A percentile compares a stretch with the other conserved stretches of the same genome.
Conservation (phyloP, 306 rosid species). For the Sesbania bispinosa region DNA sequence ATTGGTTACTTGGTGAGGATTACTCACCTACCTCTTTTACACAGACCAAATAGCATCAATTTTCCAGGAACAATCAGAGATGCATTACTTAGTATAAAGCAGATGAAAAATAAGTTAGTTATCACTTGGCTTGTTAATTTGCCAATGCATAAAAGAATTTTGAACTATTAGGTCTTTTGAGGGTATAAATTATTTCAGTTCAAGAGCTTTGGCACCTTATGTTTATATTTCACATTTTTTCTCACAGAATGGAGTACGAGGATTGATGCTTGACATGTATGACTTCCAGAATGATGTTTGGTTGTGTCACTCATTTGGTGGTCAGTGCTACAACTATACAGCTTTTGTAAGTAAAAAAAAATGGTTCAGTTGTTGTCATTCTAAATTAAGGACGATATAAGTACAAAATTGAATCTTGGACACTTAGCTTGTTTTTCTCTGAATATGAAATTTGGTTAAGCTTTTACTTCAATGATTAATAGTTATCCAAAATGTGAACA, state of each 20-base stretch:
- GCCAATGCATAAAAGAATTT: neutral
- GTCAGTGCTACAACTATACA: conserved; percentile 79
- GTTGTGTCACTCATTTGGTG: conserved; percentile 82
- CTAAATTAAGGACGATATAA: neutral
- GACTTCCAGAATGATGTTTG: conserved; percentile 79
- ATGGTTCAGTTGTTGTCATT: neutral
- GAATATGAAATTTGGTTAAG: conserved; percentile 7
- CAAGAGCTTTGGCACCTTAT: conserved; percentile 1
- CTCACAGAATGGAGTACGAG: conserved; percentile 81
- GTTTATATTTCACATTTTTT: conserved; percentile 14
- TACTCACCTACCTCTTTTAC: neutral
- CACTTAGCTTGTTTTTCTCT: neutral
- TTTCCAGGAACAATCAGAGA: neutral
- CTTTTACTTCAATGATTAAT: neutral
- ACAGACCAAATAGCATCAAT: neutral
- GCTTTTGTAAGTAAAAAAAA: conserved; percentile 73
- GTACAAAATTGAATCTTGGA: neutral
- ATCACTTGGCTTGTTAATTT: neutral
- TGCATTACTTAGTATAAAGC: too few species aligned
- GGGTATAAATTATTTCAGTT: neutral
- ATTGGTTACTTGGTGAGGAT: neutral
- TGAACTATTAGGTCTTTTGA: neutral
- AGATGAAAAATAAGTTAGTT: neutral
- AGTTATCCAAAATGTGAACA: conserved; percentile 15
- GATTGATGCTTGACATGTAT: conserved; percentile 89